Percentiles rank a stretch among this genome's conserved stretches.
Conservation (phyloP, 176 grass and related monocot species). For the Eragrostis curvula region DNA sequence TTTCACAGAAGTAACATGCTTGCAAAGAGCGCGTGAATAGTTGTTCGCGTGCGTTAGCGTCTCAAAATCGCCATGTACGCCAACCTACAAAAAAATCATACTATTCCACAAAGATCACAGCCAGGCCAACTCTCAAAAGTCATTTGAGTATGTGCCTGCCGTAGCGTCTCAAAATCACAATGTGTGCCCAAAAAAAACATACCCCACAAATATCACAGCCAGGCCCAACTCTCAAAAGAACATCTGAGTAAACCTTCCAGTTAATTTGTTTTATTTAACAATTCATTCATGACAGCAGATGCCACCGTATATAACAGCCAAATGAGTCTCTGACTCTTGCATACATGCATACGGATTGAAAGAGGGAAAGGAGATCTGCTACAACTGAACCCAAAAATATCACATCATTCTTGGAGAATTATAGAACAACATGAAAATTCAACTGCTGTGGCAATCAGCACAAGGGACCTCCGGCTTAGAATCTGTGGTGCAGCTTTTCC, state of each 20-base stretch:
- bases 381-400: conserved; percentile 41
- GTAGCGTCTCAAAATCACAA: no score
- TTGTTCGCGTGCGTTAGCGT: no score
- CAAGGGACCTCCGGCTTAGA: conserved; percentile 37
- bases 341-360: conserved; percentile 20
- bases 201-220: not conserved
- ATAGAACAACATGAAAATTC: conserved; percentile 25
- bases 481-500: conserved; percentile 93
- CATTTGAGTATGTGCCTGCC: no score
- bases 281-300: conserved; percentile 29
- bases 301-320: conserved; percentile 17
- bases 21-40: no score
- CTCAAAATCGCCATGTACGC: no score
- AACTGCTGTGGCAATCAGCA: conserved; percentile 6
- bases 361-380: conserved; percentile 10
- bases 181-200: no score
- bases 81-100: no score
- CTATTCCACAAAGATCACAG: no score
- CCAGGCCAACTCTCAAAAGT: no score
- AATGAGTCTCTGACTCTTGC: conserved; percentile 43
- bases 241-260: not conserved
- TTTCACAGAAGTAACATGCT: no score
- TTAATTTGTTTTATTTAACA: conserved; percentile 59
- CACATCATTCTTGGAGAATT: conserved; percentile 37
- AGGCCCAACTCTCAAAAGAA: not conserved